Evolutionary conservation across 1,139 yeast genomes (phyloP), one percentile per base, ranked within the genome.

Genomic region (Candida sojae): DNA sequence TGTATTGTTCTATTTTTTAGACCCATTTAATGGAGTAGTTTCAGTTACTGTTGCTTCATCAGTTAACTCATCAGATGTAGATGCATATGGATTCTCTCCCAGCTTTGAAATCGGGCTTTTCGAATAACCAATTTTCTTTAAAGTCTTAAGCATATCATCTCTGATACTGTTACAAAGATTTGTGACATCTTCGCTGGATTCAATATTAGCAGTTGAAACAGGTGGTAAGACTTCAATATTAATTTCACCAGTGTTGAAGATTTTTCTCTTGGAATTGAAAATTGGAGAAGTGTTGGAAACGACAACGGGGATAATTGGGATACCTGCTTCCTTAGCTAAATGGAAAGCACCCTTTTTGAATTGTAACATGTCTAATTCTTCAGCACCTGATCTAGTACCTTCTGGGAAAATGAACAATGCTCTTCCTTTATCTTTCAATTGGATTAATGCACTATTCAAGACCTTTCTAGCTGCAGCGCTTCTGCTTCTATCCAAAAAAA

Each of bases 261-360:
- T 70, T 52, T 74, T 75, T 36, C 71, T 64, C 55, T 80, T 79
- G 43, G 88, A 71, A 59, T 83, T 80, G 70, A 88, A 81, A 39
- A 95, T 67, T 35, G 82, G 80, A 6, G 96, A 85, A 48, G 96
- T 88, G 69, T 93, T 95, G 39, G 92, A 81, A 6, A 90, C 89
- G 8, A 89, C 96, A 41, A 88, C 75, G 3, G 99, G 99, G 11
- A 93, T 83, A 42, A 93, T 74, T 25, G 98, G 98, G 33, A 93
- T 83, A 38, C 83, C 83, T 3, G 96, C 96, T 67, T 92, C 96
- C 53, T 87, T 87, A 10, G 99, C 99, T 61, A 93, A 79, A 68
- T 93, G 97, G 82, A 95, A 95, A 0, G 98, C 98, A 44, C 99
- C 99, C 64, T 95, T 95, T 67, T 93, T 93, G 69, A 93, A 89